A percentile compares a stretch with the other conserved stretches of the same genome.
phyloP scores from a whole-genome alignment of 768 basidiomycete species.

The Rhodotorula kratochvilovae region DNA sequence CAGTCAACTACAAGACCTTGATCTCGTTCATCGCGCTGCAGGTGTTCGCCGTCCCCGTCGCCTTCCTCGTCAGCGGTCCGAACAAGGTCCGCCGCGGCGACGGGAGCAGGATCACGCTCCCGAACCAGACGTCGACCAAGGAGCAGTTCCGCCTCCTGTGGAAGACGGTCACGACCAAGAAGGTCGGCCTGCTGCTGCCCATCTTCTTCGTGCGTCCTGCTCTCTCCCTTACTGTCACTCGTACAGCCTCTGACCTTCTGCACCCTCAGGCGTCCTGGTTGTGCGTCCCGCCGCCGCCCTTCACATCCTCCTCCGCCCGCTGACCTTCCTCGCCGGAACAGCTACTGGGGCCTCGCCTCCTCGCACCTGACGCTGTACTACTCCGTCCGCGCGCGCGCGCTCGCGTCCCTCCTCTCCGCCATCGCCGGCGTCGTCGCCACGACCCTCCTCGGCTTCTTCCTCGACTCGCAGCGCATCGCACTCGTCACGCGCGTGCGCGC shows the following conservation, averaged over 20 bases:
- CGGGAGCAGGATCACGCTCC: background rate
- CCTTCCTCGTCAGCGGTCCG: conserved; percentile 3
- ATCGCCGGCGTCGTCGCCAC: conserved; percentile 17
- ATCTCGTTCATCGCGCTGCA: conserved; percentile 15
- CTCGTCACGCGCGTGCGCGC: conserved; percentile 3
- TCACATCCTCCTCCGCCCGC: background rate
- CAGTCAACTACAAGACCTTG: conserved; percentile 15
- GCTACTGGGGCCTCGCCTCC: conserved; percentile 21
- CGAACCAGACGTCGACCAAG: background rate
- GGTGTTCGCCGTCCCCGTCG: conserved; percentile 2
- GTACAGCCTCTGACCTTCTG: background rate
- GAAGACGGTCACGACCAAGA: background rate
- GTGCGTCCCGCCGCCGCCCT: background rate
- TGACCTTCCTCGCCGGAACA: background rate
- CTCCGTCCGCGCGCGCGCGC: conserved; percentile 23
- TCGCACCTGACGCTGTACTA: conserved; percentile 14
- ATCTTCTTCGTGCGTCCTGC: conserved; percentile 5
- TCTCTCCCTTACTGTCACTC: too few relatives aligned
- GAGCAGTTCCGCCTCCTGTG: conserved; percentile 8
- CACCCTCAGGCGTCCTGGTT: conserved; percentile 4
- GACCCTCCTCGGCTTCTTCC: conserved; percentile 22
- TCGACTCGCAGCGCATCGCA: conserved; percentile 6
- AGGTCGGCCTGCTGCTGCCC: background rate
- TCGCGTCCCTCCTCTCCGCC: conserved; percentile 14
- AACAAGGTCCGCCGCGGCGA: conserved; percentile 7